Conservation (phyloP, 345 rosid genomes). For the Gossypium ekmanianum region DNA sequence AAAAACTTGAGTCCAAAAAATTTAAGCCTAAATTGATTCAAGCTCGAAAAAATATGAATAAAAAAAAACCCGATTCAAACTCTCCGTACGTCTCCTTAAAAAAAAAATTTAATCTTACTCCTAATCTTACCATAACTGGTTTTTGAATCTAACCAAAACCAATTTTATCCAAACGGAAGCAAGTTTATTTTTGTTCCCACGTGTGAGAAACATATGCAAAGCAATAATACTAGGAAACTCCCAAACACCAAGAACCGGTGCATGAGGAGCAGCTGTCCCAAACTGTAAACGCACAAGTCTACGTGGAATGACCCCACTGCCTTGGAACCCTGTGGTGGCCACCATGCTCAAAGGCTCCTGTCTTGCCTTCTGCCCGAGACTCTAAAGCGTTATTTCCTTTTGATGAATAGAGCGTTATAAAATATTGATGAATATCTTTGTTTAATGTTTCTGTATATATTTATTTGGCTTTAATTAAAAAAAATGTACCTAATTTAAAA, state of each 20-base stretch:
- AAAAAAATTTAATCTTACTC: no score
- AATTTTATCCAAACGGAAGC: no score
- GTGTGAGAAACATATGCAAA: not conserved
- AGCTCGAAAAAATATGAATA: no score
- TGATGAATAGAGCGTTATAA: not conserved
- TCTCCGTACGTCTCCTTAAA: no score
- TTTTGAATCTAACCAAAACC: no score
- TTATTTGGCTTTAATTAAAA: no score
- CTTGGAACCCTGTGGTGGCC: constrained; percentile 1
- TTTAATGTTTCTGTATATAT: no score
- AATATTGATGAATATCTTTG: not conserved
- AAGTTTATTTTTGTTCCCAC: not conserved
- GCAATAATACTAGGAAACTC: not conserved
- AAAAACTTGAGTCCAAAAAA: no score
- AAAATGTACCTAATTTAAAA: no score
- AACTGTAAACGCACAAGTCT: not conserved
- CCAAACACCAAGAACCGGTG: not conserved
- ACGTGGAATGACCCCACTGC: constrained; percentile 12
- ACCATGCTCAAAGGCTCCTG: not conserved
- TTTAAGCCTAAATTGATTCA: no score
- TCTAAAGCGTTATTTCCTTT: not conserved
- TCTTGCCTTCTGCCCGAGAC: not conserved
- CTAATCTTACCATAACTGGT: no score
- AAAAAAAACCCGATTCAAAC: no score
- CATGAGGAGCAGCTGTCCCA: not conserved